phyloP scores from a whole-genome alignment of 352 stramenopile genomes.

The Blastocystis sp. region DNA sequence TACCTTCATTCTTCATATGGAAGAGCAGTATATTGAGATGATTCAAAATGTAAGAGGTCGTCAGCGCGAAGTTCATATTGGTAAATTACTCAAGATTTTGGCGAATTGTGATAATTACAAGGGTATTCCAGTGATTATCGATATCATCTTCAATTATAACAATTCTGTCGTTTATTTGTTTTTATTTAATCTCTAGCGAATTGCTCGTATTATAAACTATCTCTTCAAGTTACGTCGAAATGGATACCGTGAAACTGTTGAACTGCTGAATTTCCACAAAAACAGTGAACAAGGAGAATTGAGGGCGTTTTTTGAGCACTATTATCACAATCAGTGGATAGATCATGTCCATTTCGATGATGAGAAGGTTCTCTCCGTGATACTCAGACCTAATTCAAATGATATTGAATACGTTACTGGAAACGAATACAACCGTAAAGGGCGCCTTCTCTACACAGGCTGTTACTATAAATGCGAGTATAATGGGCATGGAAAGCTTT shows the following conservation, averaged over 20 bases:
- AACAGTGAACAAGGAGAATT: neutral
- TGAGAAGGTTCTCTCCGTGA: neutral
- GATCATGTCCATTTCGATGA: conserved; percentile 4
- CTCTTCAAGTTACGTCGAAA: neutral
- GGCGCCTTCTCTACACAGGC: conserved; percentile 14
- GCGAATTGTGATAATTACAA: conserved; percentile 6
- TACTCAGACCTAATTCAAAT: neutral
- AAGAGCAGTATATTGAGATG: conserved; percentile 21
- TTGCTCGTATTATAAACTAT: conserved; percentile 50
- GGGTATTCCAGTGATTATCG: neutral
- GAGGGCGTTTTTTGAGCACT: conserved; percentile 35
- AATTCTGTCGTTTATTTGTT: neutral
- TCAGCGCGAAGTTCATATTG: conserved; percentile 24
- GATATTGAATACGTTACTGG: neutral
- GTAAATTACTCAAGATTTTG: neutral
- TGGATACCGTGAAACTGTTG: conserved; percentile 17
- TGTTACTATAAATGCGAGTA: neutral
- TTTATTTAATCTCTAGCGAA: neutral
- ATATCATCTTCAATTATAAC: neutral
- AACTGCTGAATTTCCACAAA: conserved; percentile 25
- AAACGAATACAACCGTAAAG: conserved; percentile 18
- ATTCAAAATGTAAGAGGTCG: neutral
- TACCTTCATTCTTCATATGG: conserved; percentile 43
- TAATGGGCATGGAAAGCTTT: neutral
- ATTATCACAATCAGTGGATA: conserved; percentile 57